Evolutionary conservation across 2,329 filamentous ascomycete genomes (phyloP).

Genomic region (Fusarium sp.): DNA sequence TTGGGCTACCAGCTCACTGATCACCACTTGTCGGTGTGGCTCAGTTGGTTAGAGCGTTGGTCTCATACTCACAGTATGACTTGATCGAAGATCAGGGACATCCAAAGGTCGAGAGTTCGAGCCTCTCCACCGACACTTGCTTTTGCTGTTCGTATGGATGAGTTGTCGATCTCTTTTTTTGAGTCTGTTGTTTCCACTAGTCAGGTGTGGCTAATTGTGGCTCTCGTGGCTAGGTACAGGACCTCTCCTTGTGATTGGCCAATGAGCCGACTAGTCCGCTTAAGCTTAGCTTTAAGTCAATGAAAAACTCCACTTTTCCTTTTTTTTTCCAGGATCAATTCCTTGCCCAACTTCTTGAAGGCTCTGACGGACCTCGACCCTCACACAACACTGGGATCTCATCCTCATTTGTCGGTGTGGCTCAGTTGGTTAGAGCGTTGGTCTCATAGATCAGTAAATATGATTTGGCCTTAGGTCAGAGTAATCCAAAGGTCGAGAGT

Average conservation of each 20-base stretch:
- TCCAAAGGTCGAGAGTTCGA: conserved; percentile 53
- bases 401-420: conserved; percentile 33
- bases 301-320: no score
- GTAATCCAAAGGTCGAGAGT: conserved; percentile 47
- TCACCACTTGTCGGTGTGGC: conserved; percentile 44
- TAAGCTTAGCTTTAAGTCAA: no score
- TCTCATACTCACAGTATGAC: conserved; percentile 47
- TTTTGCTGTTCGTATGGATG: conserved; percentile 8
- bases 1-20: conserved; percentile 19
- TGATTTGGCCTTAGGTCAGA: conserved; percentile 40
- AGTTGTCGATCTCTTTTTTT: neutral
- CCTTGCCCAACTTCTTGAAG: conserved; percentile 3
- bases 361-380: neutral
- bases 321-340: neutral
- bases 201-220: neutral
- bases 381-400: conserved; percentile 9
- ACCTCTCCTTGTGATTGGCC: no score
- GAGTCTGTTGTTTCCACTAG: neutral
- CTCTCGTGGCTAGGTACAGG: neutral
- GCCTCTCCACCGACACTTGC: conserved; percentile 46
- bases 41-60: conserved; percentile 52
- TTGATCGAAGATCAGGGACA: conserved; percentile 43
- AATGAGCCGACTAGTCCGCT: no score
- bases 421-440: conserved; percentile 48
- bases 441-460: conserved; percentile 33